Conservation (phyloP, 2,329 filamentous ascomycete genomes). For the Phialocephala sp. region DNA sequence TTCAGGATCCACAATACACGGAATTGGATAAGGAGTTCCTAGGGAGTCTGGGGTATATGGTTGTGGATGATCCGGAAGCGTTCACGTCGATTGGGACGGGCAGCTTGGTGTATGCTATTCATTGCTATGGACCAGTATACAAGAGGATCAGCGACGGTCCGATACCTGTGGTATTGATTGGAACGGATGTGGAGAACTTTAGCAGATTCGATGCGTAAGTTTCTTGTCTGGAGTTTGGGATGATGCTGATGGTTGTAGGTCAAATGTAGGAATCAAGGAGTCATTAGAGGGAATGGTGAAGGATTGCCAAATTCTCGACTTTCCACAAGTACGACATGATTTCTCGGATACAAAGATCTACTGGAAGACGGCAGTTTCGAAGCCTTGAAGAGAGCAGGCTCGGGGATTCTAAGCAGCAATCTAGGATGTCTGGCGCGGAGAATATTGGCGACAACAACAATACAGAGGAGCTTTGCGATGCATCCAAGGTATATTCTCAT, state of each 20-base stretch:
- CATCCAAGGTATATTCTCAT: background rate
- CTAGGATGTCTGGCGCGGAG: too few relatives aligned
- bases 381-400: background rate
- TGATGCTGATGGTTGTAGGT: constrained; percentile 22
- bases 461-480: too few relatives aligned
- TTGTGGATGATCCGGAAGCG: constrained; percentile 40
- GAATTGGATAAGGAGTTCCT: constrained; percentile 41
- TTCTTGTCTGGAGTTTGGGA: constrained; percentile 8
- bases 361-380: constrained; percentile 21
- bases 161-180: constrained; percentile 38
- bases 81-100: constrained; percentile 35
- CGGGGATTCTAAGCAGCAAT: too few relatives aligned
- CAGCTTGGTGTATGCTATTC: constrained; percentile 43
- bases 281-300: constrained; percentile 36
- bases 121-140: constrained; percentile 43
- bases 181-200: constrained; percentile 42
- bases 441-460: background rate
- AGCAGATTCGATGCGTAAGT: constrained; percentile 22
- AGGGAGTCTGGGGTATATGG: constrained; percentile 32
- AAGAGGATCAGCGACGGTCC: constrained; percentile 32
- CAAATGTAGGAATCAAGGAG: constrained; percentile 17
- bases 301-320: constrained; percentile 36
- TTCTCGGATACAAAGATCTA: constrained; percentile 44
- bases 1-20: constrained; percentile 44
- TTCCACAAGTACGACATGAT: constrained; percentile 41